A percentile compares a stretch with the other conserved stretches of the same genome.
Evolutionary conservation across 768 basidiomycete species (phyloP).

Genomic region (Sistotremastrum niveocremeum): DNA sequence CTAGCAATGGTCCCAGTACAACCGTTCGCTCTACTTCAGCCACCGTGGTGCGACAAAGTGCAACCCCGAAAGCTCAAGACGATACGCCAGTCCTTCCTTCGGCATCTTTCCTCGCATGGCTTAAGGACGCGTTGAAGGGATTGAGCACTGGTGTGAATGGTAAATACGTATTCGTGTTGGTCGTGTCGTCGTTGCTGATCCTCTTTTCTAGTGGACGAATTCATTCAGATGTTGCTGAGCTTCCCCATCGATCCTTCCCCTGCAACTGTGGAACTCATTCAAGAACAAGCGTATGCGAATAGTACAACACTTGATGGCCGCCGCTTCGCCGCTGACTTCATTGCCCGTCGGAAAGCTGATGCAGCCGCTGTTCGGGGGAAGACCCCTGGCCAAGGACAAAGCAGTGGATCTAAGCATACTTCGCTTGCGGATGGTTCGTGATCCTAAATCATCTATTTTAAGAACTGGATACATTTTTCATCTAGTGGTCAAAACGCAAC

Average conservation of each 20-base stretch:
- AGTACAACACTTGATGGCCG: slow-evolving; percentile 92
- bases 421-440: not conserved
- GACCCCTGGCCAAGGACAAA: not conserved
- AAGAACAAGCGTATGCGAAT: slow-evolving; percentile 87
- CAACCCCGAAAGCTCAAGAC: slow-evolving; percentile 25
- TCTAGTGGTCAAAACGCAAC: slow-evolving; percentile 6
- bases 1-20: slow-evolving; percentile 14
- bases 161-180: slow-evolving; percentile 19
- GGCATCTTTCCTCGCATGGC: slow-evolving; percentile 87
- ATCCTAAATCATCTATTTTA: not conserved
- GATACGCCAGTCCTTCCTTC: slow-evolving; percentile 60
- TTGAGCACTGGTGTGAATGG: slow-evolving; percentile 60
- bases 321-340: slow-evolving; percentile 87
- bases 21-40: slow-evolving; percentile 14
- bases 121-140: slow-evolving; percentile 69
- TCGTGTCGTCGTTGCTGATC: slow-evolving; percentile 4
- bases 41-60: slow-evolving; percentile 22
- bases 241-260: slow-evolving; percentile 86
- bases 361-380: slow-evolving; percentile 39
- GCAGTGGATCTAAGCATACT: no score
- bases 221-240: slow-evolving; percentile 86
- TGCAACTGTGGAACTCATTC: slow-evolving; percentile 80
- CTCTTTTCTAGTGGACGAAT: slow-evolving; percentile 68
- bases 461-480: not conserved
- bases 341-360: slow-evolving; percentile 76